Evolutionary conservation across 2,329 filamentous ascomycete genomes (phyloP).

Genomic region (Fusarium redolens): DNA sequence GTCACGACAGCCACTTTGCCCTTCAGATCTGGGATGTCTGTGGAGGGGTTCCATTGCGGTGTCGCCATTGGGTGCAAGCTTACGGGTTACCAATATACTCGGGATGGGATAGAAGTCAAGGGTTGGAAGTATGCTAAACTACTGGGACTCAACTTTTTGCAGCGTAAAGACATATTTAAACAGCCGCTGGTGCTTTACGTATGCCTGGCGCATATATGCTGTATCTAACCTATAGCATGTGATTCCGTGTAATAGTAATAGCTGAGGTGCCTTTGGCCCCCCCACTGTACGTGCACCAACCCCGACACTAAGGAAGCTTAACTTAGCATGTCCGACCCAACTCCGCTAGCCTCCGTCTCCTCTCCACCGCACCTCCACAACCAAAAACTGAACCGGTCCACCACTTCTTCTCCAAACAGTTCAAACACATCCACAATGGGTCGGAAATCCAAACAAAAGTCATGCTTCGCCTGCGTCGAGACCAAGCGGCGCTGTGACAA

Average conservation of each 20-base stretch:
- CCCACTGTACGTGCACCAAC: accelerated
- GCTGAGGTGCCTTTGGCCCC: too few species aligned
- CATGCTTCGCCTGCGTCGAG: neutral
- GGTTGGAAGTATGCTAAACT: accelerated
- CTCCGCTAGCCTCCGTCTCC: neutral
- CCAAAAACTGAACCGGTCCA: neutral
- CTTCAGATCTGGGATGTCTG: accelerated
- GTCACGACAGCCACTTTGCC: neutral
- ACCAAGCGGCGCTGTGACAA: neutral
- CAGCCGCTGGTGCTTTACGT: accelerated
- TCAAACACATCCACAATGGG: neutral
- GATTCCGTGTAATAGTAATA: neutral
- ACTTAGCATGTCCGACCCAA: neutral
- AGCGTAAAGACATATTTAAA: neutral
- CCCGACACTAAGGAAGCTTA: neutral
- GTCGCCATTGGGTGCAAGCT: accelerated
- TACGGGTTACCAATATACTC: accelerated
- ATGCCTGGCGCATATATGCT: accelerated
- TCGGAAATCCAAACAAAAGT: neutral
- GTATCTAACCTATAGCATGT: neutral
- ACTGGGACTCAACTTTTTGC: accelerated
- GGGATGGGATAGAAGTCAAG: accelerated
- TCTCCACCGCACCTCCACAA: neutral
- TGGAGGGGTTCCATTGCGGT: neutral
- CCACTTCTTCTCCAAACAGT: accelerated